Base-by-base conservation (phyloP, 2,329 filamentous ascomycete genomes). In the Teratosphaeria destructans region DNA sequence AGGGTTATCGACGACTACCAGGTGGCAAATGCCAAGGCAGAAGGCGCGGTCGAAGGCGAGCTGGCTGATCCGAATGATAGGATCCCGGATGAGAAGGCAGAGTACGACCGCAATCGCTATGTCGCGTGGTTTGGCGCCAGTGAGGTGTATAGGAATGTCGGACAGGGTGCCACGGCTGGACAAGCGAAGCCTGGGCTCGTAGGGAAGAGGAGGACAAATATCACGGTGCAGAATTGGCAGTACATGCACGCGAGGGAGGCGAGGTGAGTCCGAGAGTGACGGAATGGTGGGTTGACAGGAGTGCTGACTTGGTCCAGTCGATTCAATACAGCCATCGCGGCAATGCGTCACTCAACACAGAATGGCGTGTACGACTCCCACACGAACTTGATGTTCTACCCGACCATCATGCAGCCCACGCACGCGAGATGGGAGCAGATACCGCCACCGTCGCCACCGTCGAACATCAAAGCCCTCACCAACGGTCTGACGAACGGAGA, bases 51-150 rank as follows among this genome's bases (percentile, higher is more conserved):
- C 2, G 93, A 96, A 73, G 94, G 94, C 64, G 90, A 95, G 71
- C 73, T 97, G 27, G 94, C 92, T 19, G 94, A 97, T 70, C 93
- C 93, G 0, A 87, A 91, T 61, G 94, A 99, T 74, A 82, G 81
- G 61, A 82, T 92, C 52, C 83, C 91, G 29, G 82, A 82, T 8
- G 78, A 81, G n/a, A 89, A 87, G 47, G 88, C 95, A 71, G 81
- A 86, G n/a, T 99, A 99, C 80, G 96, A 99, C 79, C 91, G 93
- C 77, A 99, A 99, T 71, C 92, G 96, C 73, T 99, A 96, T 71
- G 94, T 99, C 32, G 94, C 94, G 32, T 99, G 94, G 94, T 92
- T 96, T 72, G 94, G 94, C 56, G 94, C 94, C 55, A 97, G 93
- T 73, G 87, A 89, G 47, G 94, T 99, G 27, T 99, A 99, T 72